A percentile compares a stretch with the other conserved stretches of the same genome.
These are phyloP conservation scores for Gamsiella multidivaricata DNA, from an alignment of 192 early-diverging fungal species.

Conservation along the genomic window DNA sequence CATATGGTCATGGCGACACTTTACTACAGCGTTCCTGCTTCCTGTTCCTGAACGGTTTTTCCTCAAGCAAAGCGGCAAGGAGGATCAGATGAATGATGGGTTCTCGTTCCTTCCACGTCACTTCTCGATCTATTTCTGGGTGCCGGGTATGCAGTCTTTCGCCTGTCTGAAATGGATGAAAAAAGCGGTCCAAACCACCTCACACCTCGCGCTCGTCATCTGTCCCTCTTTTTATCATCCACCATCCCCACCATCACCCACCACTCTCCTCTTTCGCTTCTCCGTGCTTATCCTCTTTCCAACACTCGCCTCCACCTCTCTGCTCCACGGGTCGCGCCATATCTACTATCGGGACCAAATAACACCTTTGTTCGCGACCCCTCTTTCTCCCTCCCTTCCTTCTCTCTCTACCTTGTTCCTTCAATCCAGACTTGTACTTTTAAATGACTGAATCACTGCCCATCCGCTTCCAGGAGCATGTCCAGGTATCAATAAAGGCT, in stretches of 20 bases:
- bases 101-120: neutral
- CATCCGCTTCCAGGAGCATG: slow-evolving; percentile 96
- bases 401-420: neutral
- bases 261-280: neutral
- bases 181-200: neutral
- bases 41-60: too few relatives aligned
- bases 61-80: too few relatives aligned
- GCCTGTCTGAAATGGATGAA: too few relatives aligned
- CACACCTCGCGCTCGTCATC: neutral
- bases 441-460: slow-evolving; percentile 66
- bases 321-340: too few relatives aligned
- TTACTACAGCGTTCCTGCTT: too few relatives aligned
- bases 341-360: too few relatives aligned
- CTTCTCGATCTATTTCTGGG: neutral
- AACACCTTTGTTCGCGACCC: neutral
- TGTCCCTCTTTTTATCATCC: neutral
- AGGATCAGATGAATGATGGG: too few relatives aligned
- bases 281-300: neutral
- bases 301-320: too few relatives aligned
- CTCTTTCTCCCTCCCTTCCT: neutral
- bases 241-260: neutral
- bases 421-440: slow-evolving; percentile 5
- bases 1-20: too few relatives aligned
- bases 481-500: slow-evolving; percentile 75
- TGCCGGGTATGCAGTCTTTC: neutral